These are phyloP conservation scores for Sedum album DNA, from an alignment of 164 flowering plant species.

Conservation along the genomic window DNA sequence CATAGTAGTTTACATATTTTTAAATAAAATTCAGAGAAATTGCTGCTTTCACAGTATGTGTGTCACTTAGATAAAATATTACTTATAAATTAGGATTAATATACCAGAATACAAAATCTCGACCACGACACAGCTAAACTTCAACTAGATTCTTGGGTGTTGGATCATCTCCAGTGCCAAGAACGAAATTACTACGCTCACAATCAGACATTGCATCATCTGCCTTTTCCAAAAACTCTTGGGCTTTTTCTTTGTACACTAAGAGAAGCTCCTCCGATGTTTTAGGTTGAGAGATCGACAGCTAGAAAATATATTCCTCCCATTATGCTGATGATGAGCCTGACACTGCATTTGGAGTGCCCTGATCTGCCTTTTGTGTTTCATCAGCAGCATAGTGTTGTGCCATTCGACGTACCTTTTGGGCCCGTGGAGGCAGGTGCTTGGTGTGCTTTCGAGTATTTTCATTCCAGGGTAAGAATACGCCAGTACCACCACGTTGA, in stretches of 20 bases:
- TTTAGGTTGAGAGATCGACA: slow-evolving; percentile 7
- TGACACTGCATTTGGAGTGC: slow-evolving; percentile 27
- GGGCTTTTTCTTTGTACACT: slow-evolving; percentile 17
- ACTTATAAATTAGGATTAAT: too few relatives aligned
- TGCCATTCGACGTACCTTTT: slow-evolving; percentile 46
- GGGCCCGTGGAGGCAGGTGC: slow-evolving; percentile 85
- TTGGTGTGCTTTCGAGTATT: slow-evolving; percentile 45
- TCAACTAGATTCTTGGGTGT: background rate
- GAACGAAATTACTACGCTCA: background rate
- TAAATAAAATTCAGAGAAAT: too few relatives aligned
- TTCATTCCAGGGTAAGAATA: slow-evolving; percentile 74
- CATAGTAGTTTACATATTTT: too few relatives aligned
- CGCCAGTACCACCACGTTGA: slow-evolving; percentile 70
- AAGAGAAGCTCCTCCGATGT: slow-evolving; percentile 10
- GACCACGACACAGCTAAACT: background rate
- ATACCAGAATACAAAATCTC: background rate
- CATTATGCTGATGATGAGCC: slow-evolving; percentile 17
- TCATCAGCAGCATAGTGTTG: slow-evolving; percentile 37
- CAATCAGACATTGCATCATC: background rate
- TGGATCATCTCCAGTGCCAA: too few relatives aligned
- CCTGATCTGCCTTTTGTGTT: slow-evolving; percentile 22
- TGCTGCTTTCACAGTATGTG: too few relatives aligned
- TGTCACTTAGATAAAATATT: too few relatives aligned
- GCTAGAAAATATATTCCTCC: background rate
- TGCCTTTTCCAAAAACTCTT: background rate